A percentile compares a stretch with the other conserved stretches of the same genome.
Conservation (phyloP, 352 stramenopile genomes). For the Aphanomyces astaci region DNA sequence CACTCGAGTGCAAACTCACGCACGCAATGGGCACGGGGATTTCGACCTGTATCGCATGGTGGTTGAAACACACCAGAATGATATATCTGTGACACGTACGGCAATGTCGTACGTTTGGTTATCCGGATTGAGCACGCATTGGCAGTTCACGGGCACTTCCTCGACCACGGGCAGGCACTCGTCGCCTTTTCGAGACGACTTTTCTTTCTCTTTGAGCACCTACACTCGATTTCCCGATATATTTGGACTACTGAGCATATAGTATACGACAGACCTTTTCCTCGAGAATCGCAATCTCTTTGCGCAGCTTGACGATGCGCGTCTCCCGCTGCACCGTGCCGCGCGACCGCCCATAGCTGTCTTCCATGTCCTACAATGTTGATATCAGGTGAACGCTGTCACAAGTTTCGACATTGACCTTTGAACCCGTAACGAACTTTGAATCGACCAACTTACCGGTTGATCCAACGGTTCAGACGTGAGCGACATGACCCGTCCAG, state of each 20-base stretch:
- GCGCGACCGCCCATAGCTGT: slow-evolving; percentile 66
- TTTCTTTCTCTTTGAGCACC: slow-evolving; percentile 39
- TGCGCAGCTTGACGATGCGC: slow-evolving; percentile 71
- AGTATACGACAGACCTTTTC: slow-evolving; percentile 40
- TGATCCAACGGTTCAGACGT: slow-evolving; percentile 77
- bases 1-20: slow-evolving; percentile 60
- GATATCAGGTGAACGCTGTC: background rate
- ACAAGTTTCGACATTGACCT: too few relatives aligned
- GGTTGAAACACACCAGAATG: too few relatives aligned
- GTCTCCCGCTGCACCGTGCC: slow-evolving; percentile 67
- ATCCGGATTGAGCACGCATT: slow-evolving; percentile 63
- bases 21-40: slow-evolving; percentile 73
- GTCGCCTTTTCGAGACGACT: slow-evolving; percentile 39
- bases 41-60: slow-evolving; percentile 28
- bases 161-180: slow-evolving; percentile 62
- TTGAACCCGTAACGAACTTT: too few relatives aligned
- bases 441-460: slow-evolving; percentile 13
- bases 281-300: slow-evolving; percentile 58
- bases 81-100: slow-evolving; percentile 23
- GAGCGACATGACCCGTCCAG: slow-evolving; percentile 68
- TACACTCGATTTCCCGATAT: background rate
- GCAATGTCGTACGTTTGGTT: slow-evolving; percentile 69
- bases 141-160: slow-evolving; percentile 69
- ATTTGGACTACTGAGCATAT: too few relatives aligned
- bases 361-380: slow-evolving; percentile 38